Evolutionary conservation across 768 basidiomycete genomes (phyloP), one percentile per base, ranked within the genome.

Genomic region (Nevesoporus exiguus): DNA sequence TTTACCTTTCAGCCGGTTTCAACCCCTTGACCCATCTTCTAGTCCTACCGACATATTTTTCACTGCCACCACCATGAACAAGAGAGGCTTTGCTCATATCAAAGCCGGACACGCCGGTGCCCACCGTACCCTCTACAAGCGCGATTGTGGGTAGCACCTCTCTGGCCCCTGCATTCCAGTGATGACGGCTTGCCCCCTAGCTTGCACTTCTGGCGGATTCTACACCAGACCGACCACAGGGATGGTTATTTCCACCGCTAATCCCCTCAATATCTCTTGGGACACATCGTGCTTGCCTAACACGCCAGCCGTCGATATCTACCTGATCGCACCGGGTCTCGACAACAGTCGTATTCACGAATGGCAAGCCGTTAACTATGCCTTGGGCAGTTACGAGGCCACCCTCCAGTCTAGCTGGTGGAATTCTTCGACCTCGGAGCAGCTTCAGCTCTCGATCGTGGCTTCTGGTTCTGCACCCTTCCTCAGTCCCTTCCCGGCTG

Each of bases 371-470:
- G 77, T 90, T 49, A 70, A 74, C 45, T 81, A 72, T 61, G 59
- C 72, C 6, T 13, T 71, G 5, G 87, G 84, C 24, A 71, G 67
- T 34, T 84, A 82, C 65, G 66, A 74, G 40, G 72, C 81, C 2
- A 66, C 64, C 17, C 66, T 91, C 40, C 65, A 80, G 52, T 83
- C 88, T 2, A 73, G 77, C 19, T 90, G 88, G 88, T 92, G 87
- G 86, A 83, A 88, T 54, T 64, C 79, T 0, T 79, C 83, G 6
- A 40, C 72, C 1, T 64, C 73, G 1, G 67, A 77, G 33, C 62
- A 65, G 2, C 78, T 90, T 17, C 85, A 90, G 62, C 64, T 91
- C 52, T 68, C 73, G 44, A 84, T 90, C 61, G 75, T 89, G 40
- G 60, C 77, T 1, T 60, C 76, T 7, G 80, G 78, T 22, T 56